Conservation (phyloP, 371 early-diverging fungal species). For the Mortierella sp. region DNA sequence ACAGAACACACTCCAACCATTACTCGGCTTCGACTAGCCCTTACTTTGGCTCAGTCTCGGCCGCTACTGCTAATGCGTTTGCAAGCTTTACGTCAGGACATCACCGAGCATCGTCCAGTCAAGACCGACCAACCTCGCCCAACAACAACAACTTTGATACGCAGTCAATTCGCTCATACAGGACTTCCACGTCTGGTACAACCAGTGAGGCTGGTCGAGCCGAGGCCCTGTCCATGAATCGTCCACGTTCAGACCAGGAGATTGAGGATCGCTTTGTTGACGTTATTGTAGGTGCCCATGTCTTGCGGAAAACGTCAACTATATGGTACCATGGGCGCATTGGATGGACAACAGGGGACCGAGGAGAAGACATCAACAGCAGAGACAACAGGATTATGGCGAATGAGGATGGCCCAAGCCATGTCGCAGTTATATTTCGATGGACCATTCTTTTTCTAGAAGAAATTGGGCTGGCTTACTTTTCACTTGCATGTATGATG, state of each 20-base stretch:
- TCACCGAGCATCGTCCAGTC: slow-evolving; percentile 37
- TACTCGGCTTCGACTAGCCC: slow-evolving; percentile 29
- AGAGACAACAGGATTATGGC: background rate
- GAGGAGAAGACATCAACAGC: background rate
- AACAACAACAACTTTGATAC: slow-evolving; percentile 26
- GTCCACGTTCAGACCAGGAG: slow-evolving; percentile 55
- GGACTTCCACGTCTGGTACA: slow-evolving; percentile 30
- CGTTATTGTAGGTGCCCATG: slow-evolving; percentile 42
- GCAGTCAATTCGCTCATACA: slow-evolving; percentile 25
- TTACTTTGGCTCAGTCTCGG: slow-evolving; percentile 46
- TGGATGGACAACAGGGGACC: slow-evolving; percentile 3
- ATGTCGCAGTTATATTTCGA: background rate
- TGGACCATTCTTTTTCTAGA: slow-evolving; percentile 5
- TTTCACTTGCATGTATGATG: background rate
- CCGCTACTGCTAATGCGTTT: slow-evolving; percentile 36
- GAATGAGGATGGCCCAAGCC: slow-evolving; percentile 6
- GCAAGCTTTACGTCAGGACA: slow-evolving; percentile 39
- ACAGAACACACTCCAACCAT: slow-evolving; percentile 17
- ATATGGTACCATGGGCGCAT: slow-evolving; percentile 10
- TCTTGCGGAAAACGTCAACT: background rate
- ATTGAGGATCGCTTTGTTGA: slow-evolving; percentile 57
- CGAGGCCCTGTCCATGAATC: slow-evolving; percentile 44
- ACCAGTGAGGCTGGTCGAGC: slow-evolving; percentile 27
- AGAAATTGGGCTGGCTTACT: slow-evolving; percentile 3
- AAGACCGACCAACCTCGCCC: slow-evolving; percentile 45